Conservation (phyloP, 257 asterid species). For the Nicotiana attenuata region DNA sequence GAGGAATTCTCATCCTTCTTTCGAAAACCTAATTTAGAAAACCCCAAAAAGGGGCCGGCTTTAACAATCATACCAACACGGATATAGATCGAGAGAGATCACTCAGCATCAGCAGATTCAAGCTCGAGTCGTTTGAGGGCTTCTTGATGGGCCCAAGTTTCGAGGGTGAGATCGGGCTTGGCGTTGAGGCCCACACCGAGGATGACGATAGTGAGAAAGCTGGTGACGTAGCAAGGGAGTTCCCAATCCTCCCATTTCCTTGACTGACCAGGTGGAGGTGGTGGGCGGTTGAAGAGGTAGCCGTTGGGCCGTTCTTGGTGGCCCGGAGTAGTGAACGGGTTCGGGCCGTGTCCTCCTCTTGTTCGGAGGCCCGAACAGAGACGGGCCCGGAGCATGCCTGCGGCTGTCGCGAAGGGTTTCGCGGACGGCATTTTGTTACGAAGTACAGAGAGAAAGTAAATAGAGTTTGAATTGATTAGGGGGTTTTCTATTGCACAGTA, state of each 20-base stretch:
- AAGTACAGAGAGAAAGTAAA: neutral
- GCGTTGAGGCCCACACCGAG: slow-evolving; percentile 93
- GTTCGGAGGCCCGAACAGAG: slow-evolving; percentile 42
- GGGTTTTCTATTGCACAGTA: too few relatives aligned
- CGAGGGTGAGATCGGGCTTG: slow-evolving; percentile 90
- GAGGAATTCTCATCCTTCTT: neutral
- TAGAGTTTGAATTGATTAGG: neutral
- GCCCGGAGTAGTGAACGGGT: slow-evolving; percentile 69
- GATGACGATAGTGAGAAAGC: slow-evolving; percentile 68
- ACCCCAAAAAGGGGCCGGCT: neutral
- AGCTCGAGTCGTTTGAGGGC: slow-evolving; percentile 82
- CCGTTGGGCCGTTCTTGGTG: slow-evolving; percentile 87
- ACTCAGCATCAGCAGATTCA: slow-evolving; percentile 34
- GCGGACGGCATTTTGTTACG: slow-evolving; percentile 38
- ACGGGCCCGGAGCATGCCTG: slow-evolving; percentile 45
- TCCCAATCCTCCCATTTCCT: slow-evolving; percentile 96
- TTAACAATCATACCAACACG: neutral
- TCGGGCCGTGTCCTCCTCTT: slow-evolving; percentile 55
- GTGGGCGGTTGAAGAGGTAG: slow-evolving; percentile 51
- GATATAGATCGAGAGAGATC: neutral
- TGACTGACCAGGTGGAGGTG: slow-evolving; percentile 52
- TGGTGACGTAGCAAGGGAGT: slow-evolving; percentile 78
- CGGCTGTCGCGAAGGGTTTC: slow-evolving; percentile 34
- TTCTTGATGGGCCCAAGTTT: slow-evolving; percentile 95
- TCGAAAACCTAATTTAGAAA: too few relatives aligned